Evolutionary conservation across 345 rosid species (phyloP).

Genomic region (Salix udensis): DNA sequence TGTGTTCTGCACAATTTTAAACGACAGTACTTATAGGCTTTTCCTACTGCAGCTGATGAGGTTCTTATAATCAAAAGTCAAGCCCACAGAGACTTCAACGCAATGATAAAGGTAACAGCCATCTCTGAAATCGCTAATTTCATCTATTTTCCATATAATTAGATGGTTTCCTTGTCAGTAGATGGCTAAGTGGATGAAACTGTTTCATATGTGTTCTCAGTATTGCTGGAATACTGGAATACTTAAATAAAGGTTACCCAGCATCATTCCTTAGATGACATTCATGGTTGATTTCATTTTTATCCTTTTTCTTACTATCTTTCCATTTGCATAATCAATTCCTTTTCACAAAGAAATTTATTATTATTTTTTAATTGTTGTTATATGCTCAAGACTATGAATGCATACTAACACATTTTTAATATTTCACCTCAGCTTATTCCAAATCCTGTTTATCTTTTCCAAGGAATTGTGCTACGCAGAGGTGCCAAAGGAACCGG

Average conservation of each 20-base stretch:
- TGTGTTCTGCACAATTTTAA: not conserved
- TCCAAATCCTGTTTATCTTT: constrained; percentile 96
- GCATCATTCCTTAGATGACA: constrained; percentile 6
- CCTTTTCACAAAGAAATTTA: not conserved
- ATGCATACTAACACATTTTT: constrained; percentile 13
- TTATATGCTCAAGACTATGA: not conserved
- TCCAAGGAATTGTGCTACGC: constrained; percentile 92
- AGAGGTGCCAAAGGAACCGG: constrained; percentile 99
- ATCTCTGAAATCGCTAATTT: not conserved
- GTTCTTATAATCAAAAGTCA: constrained; percentile 92
- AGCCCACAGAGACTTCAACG: constrained; percentile 82
- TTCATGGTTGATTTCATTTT: constrained; percentile 5
- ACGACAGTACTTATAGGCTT: constrained; percentile 3
- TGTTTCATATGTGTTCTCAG: not conserved
- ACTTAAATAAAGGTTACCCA: not conserved
- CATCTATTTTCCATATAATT: no score
- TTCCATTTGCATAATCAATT: not conserved
- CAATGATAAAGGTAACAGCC: constrained; percentile 78
- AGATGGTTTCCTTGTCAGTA: not conserved
- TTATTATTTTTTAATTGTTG: not conserved
- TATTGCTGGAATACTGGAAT: constrained; percentile 11
- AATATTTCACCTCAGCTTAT: constrained; percentile 50
- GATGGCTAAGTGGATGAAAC: not conserved
- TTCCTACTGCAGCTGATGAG: constrained; percentile 63
- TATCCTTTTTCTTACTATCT: not conserved